These are phyloP conservation scores for Rhodamnia argentea DNA, from an alignment of 345 rosid species.

Conservation along the genomic window DNA sequence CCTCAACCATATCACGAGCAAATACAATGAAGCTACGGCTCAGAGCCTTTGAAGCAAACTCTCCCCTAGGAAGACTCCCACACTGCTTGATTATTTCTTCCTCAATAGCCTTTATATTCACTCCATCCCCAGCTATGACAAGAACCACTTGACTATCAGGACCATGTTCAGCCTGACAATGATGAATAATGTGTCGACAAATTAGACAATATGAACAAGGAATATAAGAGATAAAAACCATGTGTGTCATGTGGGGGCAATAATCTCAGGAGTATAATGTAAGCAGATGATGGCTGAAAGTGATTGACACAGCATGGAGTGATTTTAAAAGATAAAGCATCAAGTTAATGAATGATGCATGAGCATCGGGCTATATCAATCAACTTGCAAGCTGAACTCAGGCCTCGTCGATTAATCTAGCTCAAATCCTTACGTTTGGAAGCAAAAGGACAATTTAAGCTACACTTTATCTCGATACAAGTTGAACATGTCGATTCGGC, in stretches of 20 bases:
- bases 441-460: too few species aligned
- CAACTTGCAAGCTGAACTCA: too few species aligned
- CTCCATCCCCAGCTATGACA: constrained; percentile 68
- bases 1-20: constrained; percentile 85
- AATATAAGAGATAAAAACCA: too few species aligned
- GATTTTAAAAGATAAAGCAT: neutral
- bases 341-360: neutral
- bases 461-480: too few species aligned
- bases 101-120: constrained; percentile 67
- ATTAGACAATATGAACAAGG: neutral
- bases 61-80: constrained; percentile 70
- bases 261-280: too few species aligned
- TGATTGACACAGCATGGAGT: too few species aligned
- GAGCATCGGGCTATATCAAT: too few species aligned
- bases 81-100: constrained; percentile 72
- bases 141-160: constrained; percentile 98
- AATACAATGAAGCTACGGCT: constrained; percentile 74
- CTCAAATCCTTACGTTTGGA: too few species aligned
- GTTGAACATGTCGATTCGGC: too few species aligned
- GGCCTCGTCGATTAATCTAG: too few species aligned
- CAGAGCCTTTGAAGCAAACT: constrained; percentile 71
- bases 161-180: constrained; percentile 90
- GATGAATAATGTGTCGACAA: neutral
- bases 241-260: neutral
- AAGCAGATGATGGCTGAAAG: too few species aligned